phyloP scores from a whole-genome alignment of 2,329 filamentous ascomycete genomes.

The Botrytis tulipae region DNA sequence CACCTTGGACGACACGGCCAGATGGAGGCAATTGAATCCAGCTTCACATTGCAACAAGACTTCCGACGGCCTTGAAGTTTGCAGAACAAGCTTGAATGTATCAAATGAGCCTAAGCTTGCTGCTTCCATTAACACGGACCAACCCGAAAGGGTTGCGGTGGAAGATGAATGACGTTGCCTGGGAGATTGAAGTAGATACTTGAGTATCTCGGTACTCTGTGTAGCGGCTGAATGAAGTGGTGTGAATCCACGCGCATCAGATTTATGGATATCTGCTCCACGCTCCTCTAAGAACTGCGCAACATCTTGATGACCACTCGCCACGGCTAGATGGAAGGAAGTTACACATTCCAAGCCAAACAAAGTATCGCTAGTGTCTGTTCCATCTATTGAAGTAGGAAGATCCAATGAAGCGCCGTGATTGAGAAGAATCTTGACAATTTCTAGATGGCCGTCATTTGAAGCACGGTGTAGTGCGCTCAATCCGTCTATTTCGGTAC shows the following conservation, averaged over 20 bases:
- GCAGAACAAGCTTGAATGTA: no score
- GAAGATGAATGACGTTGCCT: neutral
- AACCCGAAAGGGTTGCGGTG: neutral
- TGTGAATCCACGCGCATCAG: neutral
- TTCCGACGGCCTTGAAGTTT: no score
- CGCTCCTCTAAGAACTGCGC: neutral
- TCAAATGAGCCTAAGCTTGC: neutral
- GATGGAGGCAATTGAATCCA: no score
- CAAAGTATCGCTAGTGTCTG: accelerated
- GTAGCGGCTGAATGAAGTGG: neutral
- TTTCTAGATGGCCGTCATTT: neutral
- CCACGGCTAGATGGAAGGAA: neutral
- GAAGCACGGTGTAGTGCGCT: slow-evolving; percentile 18
- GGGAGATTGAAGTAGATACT: neutral
- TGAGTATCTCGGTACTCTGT: neutral
- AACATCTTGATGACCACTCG: neutral
- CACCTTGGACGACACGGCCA: no score
- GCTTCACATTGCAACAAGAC: no score
- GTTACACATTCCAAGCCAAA: neutral
- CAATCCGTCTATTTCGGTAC: neutral
- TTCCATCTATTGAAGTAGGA: neutral
- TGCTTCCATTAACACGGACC: neutral
- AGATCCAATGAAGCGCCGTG: slow-evolving; percentile 7
- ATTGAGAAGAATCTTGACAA: neutral
- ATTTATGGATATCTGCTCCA: neutral